Percentiles rank a stretch among this genome's conserved stretches.
Conservation (phyloP, 2,329 filamentous ascomycete genomes). For the Stromatinia cepivora region DNA sequence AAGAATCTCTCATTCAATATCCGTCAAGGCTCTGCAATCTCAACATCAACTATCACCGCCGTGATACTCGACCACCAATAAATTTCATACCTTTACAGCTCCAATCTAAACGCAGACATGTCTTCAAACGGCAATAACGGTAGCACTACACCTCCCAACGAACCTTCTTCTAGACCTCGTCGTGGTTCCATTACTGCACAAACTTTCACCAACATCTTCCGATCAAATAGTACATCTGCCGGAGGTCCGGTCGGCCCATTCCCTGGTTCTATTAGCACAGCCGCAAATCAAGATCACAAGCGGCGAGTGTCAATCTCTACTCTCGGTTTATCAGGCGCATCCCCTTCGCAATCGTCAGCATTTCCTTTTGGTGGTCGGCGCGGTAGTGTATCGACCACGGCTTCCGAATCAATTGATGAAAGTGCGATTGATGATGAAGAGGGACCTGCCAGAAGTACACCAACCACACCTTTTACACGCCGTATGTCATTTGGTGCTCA, state of each 20-base stretch:
- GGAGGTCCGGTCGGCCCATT: slow-evolving; percentile 48
- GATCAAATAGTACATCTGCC: slow-evolving; percentile 50
- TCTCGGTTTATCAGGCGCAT: slow-evolving; percentile 69
- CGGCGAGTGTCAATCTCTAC: slow-evolving; percentile 75
- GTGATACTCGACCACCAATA: background rate
- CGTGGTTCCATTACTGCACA: slow-evolving; percentile 49
- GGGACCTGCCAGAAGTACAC: slow-evolving; percentile 55
- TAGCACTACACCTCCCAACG: slow-evolving; percentile 44
- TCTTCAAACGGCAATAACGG: slow-evolving; percentile 46
- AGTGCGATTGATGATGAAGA: slow-evolving; percentile 68
- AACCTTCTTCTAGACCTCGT: slow-evolving; percentile 45
- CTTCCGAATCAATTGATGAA: slow-evolving; percentile 67
- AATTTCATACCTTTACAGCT: background rate
- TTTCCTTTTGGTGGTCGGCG: slow-evolving; percentile 59
- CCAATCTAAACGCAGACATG: slow-evolving; percentile 42
- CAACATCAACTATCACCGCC: background rate
- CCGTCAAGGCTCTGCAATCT: background rate
- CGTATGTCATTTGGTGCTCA: slow-evolving; percentile 89
- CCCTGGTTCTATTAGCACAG: slow-evolving; percentile 50
- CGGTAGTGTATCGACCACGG: slow-evolving; percentile 68
- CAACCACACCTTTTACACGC: slow-evolving; percentile 74
- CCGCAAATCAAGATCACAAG: slow-evolving; percentile 52
- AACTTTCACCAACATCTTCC: slow-evolving; percentile 52
- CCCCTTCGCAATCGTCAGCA: slow-evolving; percentile 56
- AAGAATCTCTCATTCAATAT: slow-evolving; percentile 28